Evolutionary conservation across 139 green algal species (phyloP).

Genomic region (Chlorokybus atmophyticus): DNA sequence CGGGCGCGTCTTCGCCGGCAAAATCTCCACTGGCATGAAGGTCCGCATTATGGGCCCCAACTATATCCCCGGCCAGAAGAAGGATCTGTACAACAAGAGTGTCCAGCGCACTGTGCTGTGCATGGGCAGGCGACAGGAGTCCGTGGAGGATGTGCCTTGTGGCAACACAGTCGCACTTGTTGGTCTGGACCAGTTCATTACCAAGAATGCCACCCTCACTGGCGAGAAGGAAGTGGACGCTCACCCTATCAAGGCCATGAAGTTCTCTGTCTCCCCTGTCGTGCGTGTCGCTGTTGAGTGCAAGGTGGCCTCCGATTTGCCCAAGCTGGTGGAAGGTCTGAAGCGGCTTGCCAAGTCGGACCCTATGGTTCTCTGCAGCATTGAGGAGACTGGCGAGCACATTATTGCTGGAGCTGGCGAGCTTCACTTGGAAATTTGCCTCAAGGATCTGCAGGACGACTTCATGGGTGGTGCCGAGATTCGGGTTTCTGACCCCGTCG

Average conservation of each 20-base stretch:
- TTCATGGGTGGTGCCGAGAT: conserved; percentile 98
- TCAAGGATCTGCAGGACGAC: conserved; percentile 97
- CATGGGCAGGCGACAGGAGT: conserved; percentile 94
- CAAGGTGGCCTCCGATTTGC: conserved; percentile 90
- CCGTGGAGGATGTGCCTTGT: conserved; percentile 94
- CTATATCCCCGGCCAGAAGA: conserved; percentile 95
- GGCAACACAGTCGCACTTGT: conserved; percentile 97
- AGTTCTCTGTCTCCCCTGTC: conserved; percentile 96
- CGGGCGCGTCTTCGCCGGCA: conserved; percentile 91
- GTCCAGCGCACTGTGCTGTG: conserved; percentile 98
- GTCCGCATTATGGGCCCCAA: conserved; percentile 99
- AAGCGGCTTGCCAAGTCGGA: conserved; percentile 96
- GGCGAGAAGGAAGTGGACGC: conserved; percentile 70
- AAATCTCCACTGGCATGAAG: conserved; percentile 79
- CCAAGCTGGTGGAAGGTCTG: conserved; percentile 97
- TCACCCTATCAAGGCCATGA: conserved; percentile 98
- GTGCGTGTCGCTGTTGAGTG: conserved; percentile 82
- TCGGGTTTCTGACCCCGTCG: conserved; percentile 88
- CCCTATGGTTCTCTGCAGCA: conserved; percentile 95
- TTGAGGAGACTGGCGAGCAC: conserved; percentile 98
- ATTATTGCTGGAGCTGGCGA: conserved; percentile 92
- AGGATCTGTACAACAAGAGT: conserved; percentile 97
- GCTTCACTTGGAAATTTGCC: conserved; percentile 97
- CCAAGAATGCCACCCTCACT: conserved; percentile 93
- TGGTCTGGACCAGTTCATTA: conserved; percentile 97